Evolutionary conservation across 2,329 filamentous ascomycete genomes (phyloP).

Genomic region (Aspergillus sp.): DNA sequence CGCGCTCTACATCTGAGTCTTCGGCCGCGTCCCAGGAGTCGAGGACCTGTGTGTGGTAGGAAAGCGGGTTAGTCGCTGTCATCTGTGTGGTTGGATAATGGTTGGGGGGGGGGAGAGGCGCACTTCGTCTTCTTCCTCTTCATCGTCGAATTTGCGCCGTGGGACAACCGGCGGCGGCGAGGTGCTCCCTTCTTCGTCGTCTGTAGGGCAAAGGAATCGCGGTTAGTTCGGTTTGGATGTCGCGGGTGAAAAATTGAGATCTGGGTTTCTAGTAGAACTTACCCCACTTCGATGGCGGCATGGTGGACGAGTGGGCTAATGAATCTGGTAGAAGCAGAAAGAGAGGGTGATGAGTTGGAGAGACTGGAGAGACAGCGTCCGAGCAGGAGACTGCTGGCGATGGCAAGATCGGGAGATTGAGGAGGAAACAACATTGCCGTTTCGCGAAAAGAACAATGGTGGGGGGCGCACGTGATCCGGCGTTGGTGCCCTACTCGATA

Average conservation of each 20-base stretch:
- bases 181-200: conserved; percentile 46
- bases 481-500: too few species aligned
- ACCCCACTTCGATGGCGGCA: conserved; percentile 44
- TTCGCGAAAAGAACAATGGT: too few species aligned
- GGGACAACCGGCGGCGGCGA: conserved; percentile 38
- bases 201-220: conserved; percentile 9
- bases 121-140: conserved; percentile 78
- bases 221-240: not conserved
- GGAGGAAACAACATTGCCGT: too few species aligned
- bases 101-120: conserved; percentile 13
- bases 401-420: too few species aligned
- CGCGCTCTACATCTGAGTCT: conserved; percentile 91
- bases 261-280: too few species aligned
- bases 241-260: not conserved
- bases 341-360: conserved; percentile 3
- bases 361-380: too few species aligned
- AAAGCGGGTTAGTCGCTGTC: conserved; percentile 1
- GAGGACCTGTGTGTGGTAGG: conserved; percentile 54
- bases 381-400: too few species aligned
- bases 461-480: too few species aligned
- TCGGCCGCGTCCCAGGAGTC: conserved; percentile 96
- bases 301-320: conserved; percentile 17
- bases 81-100: not conserved
- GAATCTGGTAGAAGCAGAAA: conserved; percentile 3
- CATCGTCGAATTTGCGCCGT: conserved; percentile 76